These are phyloP conservation scores for Salix viminalis DNA, from an alignment of 345 rosid species.

Conservation along the genomic window DNA sequence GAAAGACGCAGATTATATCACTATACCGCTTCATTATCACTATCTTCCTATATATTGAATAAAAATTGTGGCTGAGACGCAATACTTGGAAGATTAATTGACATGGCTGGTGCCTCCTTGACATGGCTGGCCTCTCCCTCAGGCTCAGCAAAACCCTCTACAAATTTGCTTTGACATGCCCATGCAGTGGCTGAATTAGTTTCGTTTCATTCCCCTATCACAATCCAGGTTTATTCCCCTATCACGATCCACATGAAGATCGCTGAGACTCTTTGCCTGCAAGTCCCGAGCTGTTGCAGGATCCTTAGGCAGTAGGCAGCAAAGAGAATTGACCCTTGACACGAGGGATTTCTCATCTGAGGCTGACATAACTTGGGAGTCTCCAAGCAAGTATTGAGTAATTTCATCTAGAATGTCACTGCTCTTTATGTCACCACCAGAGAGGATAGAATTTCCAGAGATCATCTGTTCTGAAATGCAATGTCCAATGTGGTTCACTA, in stretches of 20 bases:
- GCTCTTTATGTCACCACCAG: slow-evolving; percentile 17
- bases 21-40: slow-evolving; percentile 42
- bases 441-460: slow-evolving; percentile 33
- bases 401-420: slow-evolving; percentile 61
- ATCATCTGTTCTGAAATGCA: slow-evolving; percentile 64
- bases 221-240: neutral
- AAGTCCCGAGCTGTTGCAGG: slow-evolving; percentile 35
- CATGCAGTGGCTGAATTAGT: slow-evolving; percentile 4
- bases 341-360: slow-evolving; percentile 83
- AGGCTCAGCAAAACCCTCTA: neutral
- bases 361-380: slow-evolving; percentile 51
- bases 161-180: neutral
- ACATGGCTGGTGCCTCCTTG: slow-evolving; percentile 57
- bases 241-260: slow-evolving; percentile 2
- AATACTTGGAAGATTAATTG: slow-evolving; percentile 76
- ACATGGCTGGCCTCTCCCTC: neutral
- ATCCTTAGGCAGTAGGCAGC: slow-evolving; percentile 85
- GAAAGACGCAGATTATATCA: neutral
- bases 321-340: slow-evolving; percentile 92
- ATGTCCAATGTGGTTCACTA: slow-evolving; percentile 61
- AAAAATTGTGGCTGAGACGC: slow-evolving; percentile 89
- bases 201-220: slow-evolving; percentile 6
- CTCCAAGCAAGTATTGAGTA: slow-evolving; percentile 73
- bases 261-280: slow-evolving; percentile 24
- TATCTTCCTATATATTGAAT: slow-evolving; percentile 62